Conservation (phyloP, 2,329 filamentous ascomycete species). For the Colletotrichum liaoningense region DNA sequence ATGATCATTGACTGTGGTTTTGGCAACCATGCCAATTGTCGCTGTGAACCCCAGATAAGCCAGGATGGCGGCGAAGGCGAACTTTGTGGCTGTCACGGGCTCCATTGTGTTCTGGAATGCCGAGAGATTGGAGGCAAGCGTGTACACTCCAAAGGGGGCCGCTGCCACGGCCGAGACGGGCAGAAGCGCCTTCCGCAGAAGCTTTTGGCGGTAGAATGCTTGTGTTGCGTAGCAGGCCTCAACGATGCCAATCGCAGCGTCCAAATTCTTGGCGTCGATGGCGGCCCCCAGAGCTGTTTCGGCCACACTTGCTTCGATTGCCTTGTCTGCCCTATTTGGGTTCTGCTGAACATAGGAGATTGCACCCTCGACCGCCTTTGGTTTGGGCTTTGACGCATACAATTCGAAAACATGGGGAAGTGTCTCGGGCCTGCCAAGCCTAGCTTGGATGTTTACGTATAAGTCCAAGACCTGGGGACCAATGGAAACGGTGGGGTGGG, state of each 20-base stretch:
- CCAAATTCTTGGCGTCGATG: slow-evolving; percentile 81
- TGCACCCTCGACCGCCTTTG: slow-evolving; percentile 68
- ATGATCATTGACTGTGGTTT: slow-evolving; percentile 92
- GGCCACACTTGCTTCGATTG: slow-evolving; percentile 78
- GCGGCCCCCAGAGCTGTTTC: slow-evolving; percentile 82
- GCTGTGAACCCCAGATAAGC: slow-evolving; percentile 86
- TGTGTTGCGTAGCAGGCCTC: slow-evolving; percentile 75
- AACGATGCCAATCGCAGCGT: slow-evolving; percentile 80
- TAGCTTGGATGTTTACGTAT: slow-evolving; percentile 82
- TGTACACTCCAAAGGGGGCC: slow-evolving; percentile 76
- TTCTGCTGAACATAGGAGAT: slow-evolving; percentile 72
- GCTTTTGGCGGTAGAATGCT: slow-evolving; percentile 75
- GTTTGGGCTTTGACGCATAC: slow-evolving; percentile 85
- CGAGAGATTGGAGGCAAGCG: slow-evolving; percentile 75
- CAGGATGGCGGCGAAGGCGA: slow-evolving; percentile 83
- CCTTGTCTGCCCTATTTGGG: slow-evolving; percentile 75
- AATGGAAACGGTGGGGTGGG: slow-evolving; percentile 83
- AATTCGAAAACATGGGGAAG: slow-evolving; percentile 84
- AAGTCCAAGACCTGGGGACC: slow-evolving; percentile 76
- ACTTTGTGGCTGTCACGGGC: slow-evolving; percentile 75
- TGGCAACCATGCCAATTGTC: slow-evolving; percentile 84
- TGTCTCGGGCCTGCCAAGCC: slow-evolving; percentile 78
- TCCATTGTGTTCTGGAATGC: slow-evolving; percentile 82
- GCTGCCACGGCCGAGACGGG: slow-evolving; percentile 67
- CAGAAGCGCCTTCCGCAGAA: slow-evolving; percentile 71